A percentile compares a stretch with the other conserved stretches of the same genome.
Conservation (phyloP, 176 grass and related monocot genomes). For the Leersia perrieri region DNA sequence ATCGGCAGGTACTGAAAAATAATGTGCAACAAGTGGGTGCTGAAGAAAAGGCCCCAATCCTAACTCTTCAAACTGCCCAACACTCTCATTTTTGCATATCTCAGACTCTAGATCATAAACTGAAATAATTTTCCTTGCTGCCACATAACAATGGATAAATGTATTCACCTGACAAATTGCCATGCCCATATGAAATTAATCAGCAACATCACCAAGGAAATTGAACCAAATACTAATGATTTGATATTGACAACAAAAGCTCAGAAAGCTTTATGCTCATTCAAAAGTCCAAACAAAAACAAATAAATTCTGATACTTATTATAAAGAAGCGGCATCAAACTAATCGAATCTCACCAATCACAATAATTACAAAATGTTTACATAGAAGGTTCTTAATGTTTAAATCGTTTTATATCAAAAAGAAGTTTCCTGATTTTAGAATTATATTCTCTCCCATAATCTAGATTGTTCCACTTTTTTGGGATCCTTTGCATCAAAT, state of each 20-base stretch:
- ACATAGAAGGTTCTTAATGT: neutral
- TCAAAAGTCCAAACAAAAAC: neutral
- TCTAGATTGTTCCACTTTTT: neutral
- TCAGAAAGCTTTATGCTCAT: constrained; percentile 5
- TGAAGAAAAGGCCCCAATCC: constrained; percentile 69
- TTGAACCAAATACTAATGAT: constrained; percentile 12
- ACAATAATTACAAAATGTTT: constrained; percentile 26
- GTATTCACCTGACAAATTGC: constrained; percentile 66
- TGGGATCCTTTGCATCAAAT: neutral
- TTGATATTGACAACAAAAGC: constrained; percentile 21
- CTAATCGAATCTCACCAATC: neutral
- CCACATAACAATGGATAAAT: constrained; percentile 89
- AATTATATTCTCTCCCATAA: neutral
- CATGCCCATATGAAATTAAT: constrained; percentile 27
- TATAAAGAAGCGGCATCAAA: constrained; percentile 7
- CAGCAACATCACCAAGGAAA: constrained; percentile 15
- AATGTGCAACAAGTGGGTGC: constrained; percentile 66
- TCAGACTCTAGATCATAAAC: constrained; percentile 78
- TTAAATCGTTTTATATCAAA: neutral
- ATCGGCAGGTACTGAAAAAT: constrained; percentile 62
- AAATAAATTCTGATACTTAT: neutral
- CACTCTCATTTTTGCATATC: constrained; percentile 83
- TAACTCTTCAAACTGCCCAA: constrained; percentile 78
- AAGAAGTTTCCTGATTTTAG: neutral
- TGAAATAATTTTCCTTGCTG: constrained; percentile 64